Evolutionary conservation across 2,329 filamentous ascomycete genomes (phyloP).

Genomic region (Penicillium sp.): DNA sequence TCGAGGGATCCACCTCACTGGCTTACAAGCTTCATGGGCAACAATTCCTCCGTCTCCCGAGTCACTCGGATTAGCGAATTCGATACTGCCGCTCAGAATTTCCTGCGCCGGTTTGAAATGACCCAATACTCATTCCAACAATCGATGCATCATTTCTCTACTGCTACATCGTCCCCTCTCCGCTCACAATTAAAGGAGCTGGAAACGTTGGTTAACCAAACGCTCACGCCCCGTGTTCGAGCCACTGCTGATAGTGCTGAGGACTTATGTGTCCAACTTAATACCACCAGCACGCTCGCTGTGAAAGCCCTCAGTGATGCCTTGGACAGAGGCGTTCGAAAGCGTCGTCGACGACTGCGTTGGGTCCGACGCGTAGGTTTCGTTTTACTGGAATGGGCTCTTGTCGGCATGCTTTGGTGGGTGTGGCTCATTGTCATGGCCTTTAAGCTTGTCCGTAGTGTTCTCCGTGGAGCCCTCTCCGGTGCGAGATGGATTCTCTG

Average conservation of each 20-base stretch:
- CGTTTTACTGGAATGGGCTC: conserved; percentile 81
- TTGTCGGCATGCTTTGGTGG: conserved; percentile 91
- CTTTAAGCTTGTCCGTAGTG: conserved; percentile 65
- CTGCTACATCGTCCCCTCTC: conserved; percentile 50
- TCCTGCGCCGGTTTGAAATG: conserved; percentile 54
- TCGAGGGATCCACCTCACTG: conserved; percentile 42
- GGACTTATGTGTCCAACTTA: conserved; percentile 73
- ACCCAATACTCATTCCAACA: conserved; percentile 50
- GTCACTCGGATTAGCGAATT: conserved; percentile 57
- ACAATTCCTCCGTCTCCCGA: conserved; percentile 41
- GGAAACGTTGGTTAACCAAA: conserved; percentile 52
- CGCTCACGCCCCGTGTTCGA: conserved; percentile 63
- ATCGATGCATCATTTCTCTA: conserved; percentile 52
- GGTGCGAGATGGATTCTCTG: conserved; percentile 81
- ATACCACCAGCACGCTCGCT: conserved; percentile 74
- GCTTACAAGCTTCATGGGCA: conserved; percentile 34
- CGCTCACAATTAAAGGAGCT: conserved; percentile 49
- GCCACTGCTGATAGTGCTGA: conserved; percentile 77
- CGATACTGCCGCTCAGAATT: conserved; percentile 56
- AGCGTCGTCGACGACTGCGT: conserved; percentile 72
- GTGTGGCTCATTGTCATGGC: conserved; percentile 88
- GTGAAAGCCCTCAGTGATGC: conserved; percentile 80
- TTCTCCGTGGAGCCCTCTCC: conserved; percentile 62
- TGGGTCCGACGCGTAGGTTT: conserved; percentile 78
- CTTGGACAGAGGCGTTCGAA: conserved; percentile 69